Percentiles rank a stretch among this genome's conserved stretches.
Conservation (phyloP, 306 rosid genomes). For the Trifolium repens region DNA sequence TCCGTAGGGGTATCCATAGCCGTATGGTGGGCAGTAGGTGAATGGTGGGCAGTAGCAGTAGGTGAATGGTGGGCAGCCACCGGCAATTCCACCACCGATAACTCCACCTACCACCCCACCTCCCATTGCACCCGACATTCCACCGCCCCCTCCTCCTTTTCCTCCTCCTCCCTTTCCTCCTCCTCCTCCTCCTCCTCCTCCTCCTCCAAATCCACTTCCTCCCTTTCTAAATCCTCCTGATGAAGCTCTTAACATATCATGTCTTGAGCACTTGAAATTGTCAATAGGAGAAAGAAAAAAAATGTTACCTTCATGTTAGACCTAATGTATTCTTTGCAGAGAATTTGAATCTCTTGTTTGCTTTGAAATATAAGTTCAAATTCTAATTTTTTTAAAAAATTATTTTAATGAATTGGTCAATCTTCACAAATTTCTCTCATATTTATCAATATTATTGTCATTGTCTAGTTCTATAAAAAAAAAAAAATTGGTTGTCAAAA, state of each 20-base stretch:
- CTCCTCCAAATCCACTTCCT: neutral
- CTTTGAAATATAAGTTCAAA: no score
- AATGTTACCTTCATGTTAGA: constrained; percentile 30
- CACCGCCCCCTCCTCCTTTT: neutral
- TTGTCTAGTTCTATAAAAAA: no score
- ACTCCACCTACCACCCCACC: neutral
- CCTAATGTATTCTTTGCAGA: neutral
- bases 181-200: neutral
- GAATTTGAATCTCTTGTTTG: neutral
- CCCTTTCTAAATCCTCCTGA: neutral
- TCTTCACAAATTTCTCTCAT: no score
- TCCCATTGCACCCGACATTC: neutral
- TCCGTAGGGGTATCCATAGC: no score
- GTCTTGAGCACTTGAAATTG: constrained; percentile 27
- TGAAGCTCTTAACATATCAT: neutral
- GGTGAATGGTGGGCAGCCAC: neutral
- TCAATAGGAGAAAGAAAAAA: constrained; percentile 20
- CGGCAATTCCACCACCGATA: neutral
- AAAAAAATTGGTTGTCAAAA: no score
- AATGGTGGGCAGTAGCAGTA: no score
- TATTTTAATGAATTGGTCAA: no score
- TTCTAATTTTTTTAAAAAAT: no score
- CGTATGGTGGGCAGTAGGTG: no score
- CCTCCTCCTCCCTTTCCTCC: constrained; percentile 14
- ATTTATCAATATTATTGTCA: no score